These are phyloP conservation scores for Citrullus colocynthis DNA, from an alignment of 306 rosid genomes.

Conservation along the genomic window DNA sequence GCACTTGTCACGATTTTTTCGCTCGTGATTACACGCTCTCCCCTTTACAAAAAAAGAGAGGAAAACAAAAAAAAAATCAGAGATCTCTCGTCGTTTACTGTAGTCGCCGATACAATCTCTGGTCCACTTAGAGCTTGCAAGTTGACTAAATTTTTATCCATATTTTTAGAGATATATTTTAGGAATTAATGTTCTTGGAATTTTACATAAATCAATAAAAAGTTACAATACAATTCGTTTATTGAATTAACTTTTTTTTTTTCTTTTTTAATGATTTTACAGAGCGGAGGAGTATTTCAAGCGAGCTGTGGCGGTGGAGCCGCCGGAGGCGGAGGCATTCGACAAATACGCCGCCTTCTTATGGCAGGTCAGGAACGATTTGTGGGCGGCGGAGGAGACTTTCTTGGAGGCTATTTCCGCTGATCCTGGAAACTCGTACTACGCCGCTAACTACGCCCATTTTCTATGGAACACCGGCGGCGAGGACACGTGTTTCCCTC, in stretches of 20 bases:
- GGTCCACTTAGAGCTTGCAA: neutral
- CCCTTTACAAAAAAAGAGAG: neutral
- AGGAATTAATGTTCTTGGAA: neutral
- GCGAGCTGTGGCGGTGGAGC: slow-evolving; percentile 42
- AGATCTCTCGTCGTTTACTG: neutral
- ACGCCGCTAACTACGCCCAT: slow-evolving; percentile 80
- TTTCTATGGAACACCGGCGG: slow-evolving; percentile 93
- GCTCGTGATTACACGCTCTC: slow-evolving; percentile 1
- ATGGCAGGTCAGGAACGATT: slow-evolving; percentile 59
- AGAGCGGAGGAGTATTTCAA: slow-evolving; percentile 91
- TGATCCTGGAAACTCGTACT: slow-evolving; percentile 57
- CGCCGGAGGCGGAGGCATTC: slow-evolving; percentile 72
- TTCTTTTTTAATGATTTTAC: neutral
- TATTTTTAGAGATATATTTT: neutral
- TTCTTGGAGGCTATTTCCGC: slow-evolving; percentile 69
- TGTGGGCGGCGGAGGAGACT: slow-evolving; percentile 90
- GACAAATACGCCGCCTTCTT: slow-evolving; percentile 70
- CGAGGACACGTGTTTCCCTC: slow-evolving; percentile 85
- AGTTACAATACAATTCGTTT: neutral
- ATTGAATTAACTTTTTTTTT: neutral
- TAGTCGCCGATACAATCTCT: no score
- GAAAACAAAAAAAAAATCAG: neutral
- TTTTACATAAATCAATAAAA: neutral
- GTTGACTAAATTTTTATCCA: neutral
- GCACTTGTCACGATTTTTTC: neutral